Evolutionary conservation across 2,329 filamentous ascomycete species (phyloP), one percentile per base, ranked within the genome.

Genomic region (Ophiocordyceps polyrhachis-furcata): DNA sequence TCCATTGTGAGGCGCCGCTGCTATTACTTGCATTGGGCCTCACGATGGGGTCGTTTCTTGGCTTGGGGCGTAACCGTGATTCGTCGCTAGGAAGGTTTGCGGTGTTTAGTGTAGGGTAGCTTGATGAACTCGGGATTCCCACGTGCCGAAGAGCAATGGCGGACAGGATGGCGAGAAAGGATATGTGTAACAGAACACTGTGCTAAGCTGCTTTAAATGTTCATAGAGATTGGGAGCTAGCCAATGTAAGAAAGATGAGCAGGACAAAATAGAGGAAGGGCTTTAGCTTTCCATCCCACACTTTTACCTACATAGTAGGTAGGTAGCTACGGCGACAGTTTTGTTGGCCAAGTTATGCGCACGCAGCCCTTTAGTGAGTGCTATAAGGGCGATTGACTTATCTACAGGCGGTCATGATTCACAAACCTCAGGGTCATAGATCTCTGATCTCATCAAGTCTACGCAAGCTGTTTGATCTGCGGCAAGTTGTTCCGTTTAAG

Each of bases 1-100:
- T 58, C 51, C 42, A 50, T 43, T 50, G 45, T 53, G 56, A 50
- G 58, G 53, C 43, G 56, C 59, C 31, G 6, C 25, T 28, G 25
- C 25, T 28, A 14, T 17, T 28, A 12, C 9, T 2, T 8, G 32
- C 7, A 17, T 37, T 37, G 32, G 15, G 32, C 15, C n/a, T 37
- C 15, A 17, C n/a, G 32, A 35, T 35, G 31, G 11, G 31, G 13
- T 2, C 6, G 31, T n/a, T n/a, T n/a, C n/a, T 15, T 13, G 31
- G 23, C 23, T 25, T 25, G 23, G 23, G 4, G 23, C 8, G 23
- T 25, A 31, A n/a, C n/a, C 31, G 13, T 13, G 13, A 5, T 8
- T 14, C 9, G 25, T 11, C 25, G n/a, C n/a, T n/a, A 11, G 25
- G 25, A 28, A 7, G 25, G 25, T 28, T 28, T 11, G 9, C 25